phyloP scores from a whole-genome alignment of 306 rosid genomes.

The Fragaria iinumae region DNA sequence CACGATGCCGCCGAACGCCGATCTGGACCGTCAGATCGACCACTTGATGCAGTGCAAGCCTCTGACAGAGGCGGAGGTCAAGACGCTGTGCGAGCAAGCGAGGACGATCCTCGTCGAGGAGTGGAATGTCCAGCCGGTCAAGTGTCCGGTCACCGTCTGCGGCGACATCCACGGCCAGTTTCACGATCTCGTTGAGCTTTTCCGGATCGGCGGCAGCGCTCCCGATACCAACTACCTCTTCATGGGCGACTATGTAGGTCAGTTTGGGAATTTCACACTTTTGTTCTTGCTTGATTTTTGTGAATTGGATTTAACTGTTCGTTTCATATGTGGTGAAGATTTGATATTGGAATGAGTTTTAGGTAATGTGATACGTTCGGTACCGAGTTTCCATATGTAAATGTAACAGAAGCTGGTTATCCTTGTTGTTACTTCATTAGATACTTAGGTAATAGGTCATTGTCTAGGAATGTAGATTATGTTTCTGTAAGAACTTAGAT shows the following conservation, averaged over 20 bases:
- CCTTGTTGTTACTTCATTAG: neutral
- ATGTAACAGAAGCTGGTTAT: neutral
- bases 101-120: slow-evolving; percentile 44
- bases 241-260: slow-evolving; percentile 48
- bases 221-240: slow-evolving; percentile 43
- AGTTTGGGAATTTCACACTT: slow-evolving; percentile 1
- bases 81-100: slow-evolving; percentile 42
- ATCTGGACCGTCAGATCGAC: slow-evolving; percentile 45
- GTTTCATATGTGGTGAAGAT: neutral
- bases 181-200: slow-evolving; percentile 43
- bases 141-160: slow-evolving; percentile 43
- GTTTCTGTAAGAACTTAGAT: neutral
- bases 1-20: slow-evolving; percentile 35
- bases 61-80: slow-evolving; percentile 38
- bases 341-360: neutral
- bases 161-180: slow-evolving; percentile 45
- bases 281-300: neutral
- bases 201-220: slow-evolving; percentile 43
- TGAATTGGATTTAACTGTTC: neutral
- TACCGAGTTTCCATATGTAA: neutral
- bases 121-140: slow-evolving; percentile 45
- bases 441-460: neutral
- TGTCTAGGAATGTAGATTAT: neutral
- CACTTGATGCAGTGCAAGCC: slow-evolving; percentile 47
- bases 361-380: neutral